A percentile compares a stretch with the other conserved stretches of the same genome.
Evolutionary conservation across 164 flowering plant genomes (phyloP).

Genomic region (Echeveria elegans): DNA sequence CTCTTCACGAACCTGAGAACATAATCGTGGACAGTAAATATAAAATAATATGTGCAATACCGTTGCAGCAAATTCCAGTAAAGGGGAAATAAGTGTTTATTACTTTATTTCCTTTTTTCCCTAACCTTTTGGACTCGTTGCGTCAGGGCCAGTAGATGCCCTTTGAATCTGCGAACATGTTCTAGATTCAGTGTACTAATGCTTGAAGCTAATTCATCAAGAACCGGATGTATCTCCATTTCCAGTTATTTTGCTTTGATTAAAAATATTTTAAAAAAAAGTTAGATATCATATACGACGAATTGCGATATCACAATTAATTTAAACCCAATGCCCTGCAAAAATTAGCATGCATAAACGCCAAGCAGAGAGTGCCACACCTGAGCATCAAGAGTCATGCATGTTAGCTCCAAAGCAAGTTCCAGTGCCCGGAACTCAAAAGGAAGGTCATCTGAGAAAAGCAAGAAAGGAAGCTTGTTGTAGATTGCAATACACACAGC

Average conservation of each 20-base stretch:
- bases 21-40: conserved; percentile 9
- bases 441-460: conserved; percentile 80
- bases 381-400: conserved; percentile 89
- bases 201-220: conserved; percentile 78
- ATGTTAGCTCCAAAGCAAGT: conserved; percentile 85
- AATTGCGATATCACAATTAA: not conserved
- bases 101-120: not conserved
- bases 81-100: not conserved
- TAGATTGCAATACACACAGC: conserved; percentile 1
- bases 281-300: not conserved
- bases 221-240: conserved; percentile 79
- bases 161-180: conserved; percentile 86
- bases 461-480: conserved; percentile 16
- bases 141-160: conserved; percentile 84
- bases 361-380: conserved; percentile 22
- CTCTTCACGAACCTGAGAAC: conserved; percentile 81
- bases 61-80: not conserved
- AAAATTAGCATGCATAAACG: not conserved
- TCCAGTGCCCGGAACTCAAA: conserved; percentile 94
- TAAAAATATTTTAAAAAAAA: conserved; percentile 3
- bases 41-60: not conserved
- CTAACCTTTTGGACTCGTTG: conserved; percentile 90
- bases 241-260: conserved; percentile 70
- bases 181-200: conserved; percentile 86
- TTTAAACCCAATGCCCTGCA: not conserved